Evolutionary conservation across 139 green algal species (phyloP).

Genomic region (Chlamydomonas incerta): DNA sequence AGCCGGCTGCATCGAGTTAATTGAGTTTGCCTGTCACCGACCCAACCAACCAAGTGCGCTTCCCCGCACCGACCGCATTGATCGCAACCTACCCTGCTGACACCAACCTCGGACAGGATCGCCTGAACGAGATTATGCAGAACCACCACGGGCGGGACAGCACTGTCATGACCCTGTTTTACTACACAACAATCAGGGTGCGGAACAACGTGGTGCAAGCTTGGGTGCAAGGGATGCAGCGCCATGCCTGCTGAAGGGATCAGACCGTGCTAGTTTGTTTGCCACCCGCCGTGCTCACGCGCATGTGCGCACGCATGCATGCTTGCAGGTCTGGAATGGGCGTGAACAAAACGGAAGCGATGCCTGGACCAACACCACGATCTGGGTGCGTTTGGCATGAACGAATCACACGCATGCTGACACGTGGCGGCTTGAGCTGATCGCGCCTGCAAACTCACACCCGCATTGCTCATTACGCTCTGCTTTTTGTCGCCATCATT

Average conservation of each 20-base stretch:
- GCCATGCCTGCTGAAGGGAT: too few relatives aligned
- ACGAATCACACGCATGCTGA: not conserved
- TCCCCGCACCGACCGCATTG: too few relatives aligned
- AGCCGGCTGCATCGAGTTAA: not conserved
- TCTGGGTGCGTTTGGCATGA: not conserved
- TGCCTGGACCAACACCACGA: not conserved
- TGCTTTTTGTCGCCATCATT: not conserved
- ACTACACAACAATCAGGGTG: not conserved
- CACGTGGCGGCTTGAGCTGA: not conserved
- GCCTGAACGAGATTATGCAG: not conserved
- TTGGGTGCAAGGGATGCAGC: too few relatives aligned
- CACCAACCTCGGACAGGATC: too few relatives aligned
- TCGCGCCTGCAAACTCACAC: not conserved
- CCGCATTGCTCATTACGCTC: too few relatives aligned
- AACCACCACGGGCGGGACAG: not conserved
- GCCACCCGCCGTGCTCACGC: too few relatives aligned
- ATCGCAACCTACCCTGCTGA: too few relatives aligned
- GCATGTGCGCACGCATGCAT: too few relatives aligned
- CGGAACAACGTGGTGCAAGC: too few relatives aligned
- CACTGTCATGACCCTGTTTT: not conserved
- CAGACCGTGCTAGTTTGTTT: too few relatives aligned
- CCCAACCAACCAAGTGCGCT: too few relatives aligned
- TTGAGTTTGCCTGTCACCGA: too few relatives aligned
- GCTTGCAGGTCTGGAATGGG: slow-evolving; percentile 13
- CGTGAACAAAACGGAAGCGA: not conserved